These are phyloP conservation scores for Saccharomycopsis phalli DNA, from an alignment of 1,139 yeast species.

Conservation along the genomic window DNA sequence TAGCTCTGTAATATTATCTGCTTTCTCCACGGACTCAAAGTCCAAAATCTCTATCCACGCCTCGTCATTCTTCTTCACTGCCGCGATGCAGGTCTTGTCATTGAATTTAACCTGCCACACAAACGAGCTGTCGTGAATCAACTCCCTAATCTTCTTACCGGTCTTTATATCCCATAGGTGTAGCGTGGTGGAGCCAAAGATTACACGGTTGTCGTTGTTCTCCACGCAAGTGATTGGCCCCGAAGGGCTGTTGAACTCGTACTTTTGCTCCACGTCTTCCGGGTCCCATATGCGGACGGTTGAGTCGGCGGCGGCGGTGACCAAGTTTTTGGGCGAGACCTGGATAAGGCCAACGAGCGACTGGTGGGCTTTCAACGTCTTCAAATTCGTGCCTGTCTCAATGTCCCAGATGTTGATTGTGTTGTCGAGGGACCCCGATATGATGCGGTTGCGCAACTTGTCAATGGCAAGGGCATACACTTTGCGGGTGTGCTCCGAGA, in stretches of 20 bases:
- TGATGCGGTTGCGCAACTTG: conserved; percentile 64
- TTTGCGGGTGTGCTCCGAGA: conserved; percentile 77
- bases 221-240: conserved; percentile 92
- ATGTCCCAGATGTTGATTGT: conserved; percentile 87
- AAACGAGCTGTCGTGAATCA: conserved; percentile 69
- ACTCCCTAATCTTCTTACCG: conserved; percentile 68
- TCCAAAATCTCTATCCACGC: conserved; percentile 77
- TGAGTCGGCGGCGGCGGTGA: conserved; percentile 94
- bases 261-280: conserved; percentile 55
- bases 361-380: conserved; percentile 74
- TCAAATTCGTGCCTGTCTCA: conserved; percentile 57
- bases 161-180: conserved; percentile 77
- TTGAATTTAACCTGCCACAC: conserved; percentile 95
- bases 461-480: conserved; percentile 86
- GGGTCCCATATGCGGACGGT: conserved; percentile 93
- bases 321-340: conserved; percentile 68
- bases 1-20: neutral
- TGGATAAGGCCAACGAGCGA: conserved; percentile 84
- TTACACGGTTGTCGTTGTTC: conserved; percentile 75
- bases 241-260: conserved; percentile 73
- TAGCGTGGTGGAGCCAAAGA: conserved; percentile 70
- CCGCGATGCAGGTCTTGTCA: conserved; percentile 79
- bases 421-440: conserved; percentile 89
- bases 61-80: conserved; percentile 68
- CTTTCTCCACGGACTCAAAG: conserved; percentile 37